Conservation (phyloP, 805 yeast species). For the Clavispora santaluciae region DNA sequence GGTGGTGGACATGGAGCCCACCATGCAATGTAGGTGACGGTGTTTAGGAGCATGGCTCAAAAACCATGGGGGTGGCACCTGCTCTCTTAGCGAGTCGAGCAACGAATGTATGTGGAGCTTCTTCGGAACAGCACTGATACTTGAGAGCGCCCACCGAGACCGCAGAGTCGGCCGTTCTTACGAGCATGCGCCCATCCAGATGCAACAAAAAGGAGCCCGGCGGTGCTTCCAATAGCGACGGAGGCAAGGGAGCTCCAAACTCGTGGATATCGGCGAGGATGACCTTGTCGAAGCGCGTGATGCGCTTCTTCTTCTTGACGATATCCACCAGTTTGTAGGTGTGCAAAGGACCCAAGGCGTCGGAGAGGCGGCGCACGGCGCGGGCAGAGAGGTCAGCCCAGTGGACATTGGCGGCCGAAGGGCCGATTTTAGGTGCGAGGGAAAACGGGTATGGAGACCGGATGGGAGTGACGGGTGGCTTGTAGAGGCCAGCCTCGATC, state of each 20-base stretch:
- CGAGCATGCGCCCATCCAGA: constrained; percentile 21
- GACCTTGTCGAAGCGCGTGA: constrained; percentile 33
- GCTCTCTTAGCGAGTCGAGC: constrained; percentile 42
- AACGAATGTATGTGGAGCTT: constrained; percentile 42
- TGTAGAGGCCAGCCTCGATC: constrained; percentile 28
- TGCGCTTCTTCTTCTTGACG: constrained; percentile 27
- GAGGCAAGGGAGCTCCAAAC: background rate
- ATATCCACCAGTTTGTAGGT: constrained; percentile 37
- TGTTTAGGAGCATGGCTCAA: background rate
- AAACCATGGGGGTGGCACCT: constrained; percentile 25
- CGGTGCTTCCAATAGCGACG: background rate
- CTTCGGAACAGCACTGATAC: constrained; percentile 51
- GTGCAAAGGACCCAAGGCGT: constrained; percentile 54
- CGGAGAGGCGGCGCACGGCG: constrained; percentile 37
- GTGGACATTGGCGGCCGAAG: constrained; percentile 36
- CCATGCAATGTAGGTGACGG: background rate
- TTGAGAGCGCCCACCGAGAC: constrained; percentile 38
- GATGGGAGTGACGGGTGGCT: background rate
- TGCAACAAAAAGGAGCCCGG: constrained; percentile 19
- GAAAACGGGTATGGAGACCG: constrained; percentile 31
- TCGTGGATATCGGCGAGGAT: constrained; percentile 38
- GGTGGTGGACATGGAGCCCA: too few relatives aligned
- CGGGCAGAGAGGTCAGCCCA: constrained; percentile 43
- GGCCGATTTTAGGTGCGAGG: constrained; percentile 53
- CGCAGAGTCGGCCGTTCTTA: constrained; percentile 43